Conservation (phyloP, 2,329 filamentous ascomycete species). For the Corniculantispora saksenae region DNA sequence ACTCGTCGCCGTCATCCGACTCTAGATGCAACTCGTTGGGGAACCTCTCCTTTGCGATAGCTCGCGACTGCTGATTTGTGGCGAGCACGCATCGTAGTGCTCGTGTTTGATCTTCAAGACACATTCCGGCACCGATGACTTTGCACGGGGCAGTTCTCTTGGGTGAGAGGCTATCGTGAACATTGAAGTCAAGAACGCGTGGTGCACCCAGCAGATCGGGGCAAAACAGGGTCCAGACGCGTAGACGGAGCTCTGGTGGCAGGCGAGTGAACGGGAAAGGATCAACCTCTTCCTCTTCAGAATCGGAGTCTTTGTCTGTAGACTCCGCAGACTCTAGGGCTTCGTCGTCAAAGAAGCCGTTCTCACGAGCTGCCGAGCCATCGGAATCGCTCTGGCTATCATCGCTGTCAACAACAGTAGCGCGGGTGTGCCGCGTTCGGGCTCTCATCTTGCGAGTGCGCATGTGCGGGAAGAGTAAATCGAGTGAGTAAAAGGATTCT, state of each 20-base stretch:
- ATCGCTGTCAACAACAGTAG: conserved; percentile 10
- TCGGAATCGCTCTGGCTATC: conserved; percentile 8
- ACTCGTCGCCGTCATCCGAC: conserved; percentile 24
- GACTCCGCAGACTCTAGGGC: conserved; percentile 11
- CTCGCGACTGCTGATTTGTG: conserved; percentile 38
- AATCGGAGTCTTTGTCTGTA: conserved; percentile 2
- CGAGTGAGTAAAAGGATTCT: too few species aligned
- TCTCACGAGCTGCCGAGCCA: background rate
- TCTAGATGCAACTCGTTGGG: conserved; percentile 36
- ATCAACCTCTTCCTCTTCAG: conserved; percentile 11
- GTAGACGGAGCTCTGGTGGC: conserved; percentile 36
- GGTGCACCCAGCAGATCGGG: conserved; percentile 29
- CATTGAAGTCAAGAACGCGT: conserved; percentile 32
- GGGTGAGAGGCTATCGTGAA: conserved; percentile 22
- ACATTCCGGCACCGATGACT: conserved; percentile 26
- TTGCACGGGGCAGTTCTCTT: background rate
- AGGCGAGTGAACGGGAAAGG: conserved; percentile 32
- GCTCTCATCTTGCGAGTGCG: conserved; percentile 10
- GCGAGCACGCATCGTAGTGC: conserved; percentile 34
- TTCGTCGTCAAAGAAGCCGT: conserved; percentile 14
- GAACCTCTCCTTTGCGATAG: conserved; percentile 31
- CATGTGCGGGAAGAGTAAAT: background rate
- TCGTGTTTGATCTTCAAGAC: conserved; percentile 32
- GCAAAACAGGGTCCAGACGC: conserved; percentile 37
- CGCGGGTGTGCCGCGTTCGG: background rate